Conservation (phyloP, 768 basidiomycete genomes). For the Lactarius vividus region DNA sequence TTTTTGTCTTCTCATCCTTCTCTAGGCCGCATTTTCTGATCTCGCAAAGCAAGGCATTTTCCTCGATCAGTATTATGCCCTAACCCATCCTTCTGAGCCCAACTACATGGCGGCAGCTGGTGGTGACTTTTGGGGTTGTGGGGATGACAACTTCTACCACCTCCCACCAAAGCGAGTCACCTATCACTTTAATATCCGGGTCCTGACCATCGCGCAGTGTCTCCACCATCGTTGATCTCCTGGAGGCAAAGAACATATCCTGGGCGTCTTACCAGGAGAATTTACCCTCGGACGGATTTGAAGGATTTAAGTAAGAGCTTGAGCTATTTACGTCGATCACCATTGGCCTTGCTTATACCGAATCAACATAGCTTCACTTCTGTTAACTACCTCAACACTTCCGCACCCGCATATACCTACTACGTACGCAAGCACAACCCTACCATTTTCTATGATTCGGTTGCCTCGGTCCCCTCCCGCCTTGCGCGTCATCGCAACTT, state of each 20-base stretch:
- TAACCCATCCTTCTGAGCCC: slow-evolving; percentile 62
- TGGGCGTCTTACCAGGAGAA: slow-evolving; percentile 65
- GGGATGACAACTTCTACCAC: slow-evolving; percentile 40
- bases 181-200: too few species aligned
- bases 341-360: background rate
- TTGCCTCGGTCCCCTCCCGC: too few species aligned
- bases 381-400: slow-evolving; percentile 39
- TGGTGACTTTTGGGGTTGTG: slow-evolving; percentile 54
- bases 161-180: slow-evolving; percentile 30
- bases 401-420: slow-evolving; percentile 42
- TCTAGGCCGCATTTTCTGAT: slow-evolving; percentile 33
- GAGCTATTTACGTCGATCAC: background rate
- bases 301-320: slow-evolving; percentile 27
- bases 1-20: slow-evolving; percentile 26
- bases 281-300: slow-evolving; percentile 50
- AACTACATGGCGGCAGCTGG: slow-evolving; percentile 53
- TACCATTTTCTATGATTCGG: too few species aligned
- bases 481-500: too few species aligned
- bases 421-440: slow-evolving; percentile 31
- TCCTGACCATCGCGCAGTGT: slow-evolving; percentile 30
- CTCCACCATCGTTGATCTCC: slow-evolving; percentile 56
- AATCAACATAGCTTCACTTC: slow-evolving; percentile 35
- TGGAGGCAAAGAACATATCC: slow-evolving; percentile 54
- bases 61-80: slow-evolving; percentile 42
- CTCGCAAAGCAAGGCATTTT: slow-evolving; percentile 51